Base-by-base conservation (phyloP, 2,329 filamentous ascomycete species). In the Diplocarpon mali region DNA sequence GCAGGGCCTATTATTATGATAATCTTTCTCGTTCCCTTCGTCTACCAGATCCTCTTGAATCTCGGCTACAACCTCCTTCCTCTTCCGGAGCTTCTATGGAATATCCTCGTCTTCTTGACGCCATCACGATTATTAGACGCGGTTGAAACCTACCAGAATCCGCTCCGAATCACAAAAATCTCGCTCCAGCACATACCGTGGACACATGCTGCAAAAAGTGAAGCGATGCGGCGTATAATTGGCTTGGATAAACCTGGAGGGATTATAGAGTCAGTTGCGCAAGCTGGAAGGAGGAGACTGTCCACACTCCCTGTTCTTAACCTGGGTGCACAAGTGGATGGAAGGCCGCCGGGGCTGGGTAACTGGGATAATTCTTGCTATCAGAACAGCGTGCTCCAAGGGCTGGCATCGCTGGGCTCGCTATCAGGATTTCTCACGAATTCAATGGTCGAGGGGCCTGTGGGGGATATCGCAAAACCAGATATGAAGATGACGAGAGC, bases 351-450 rank as follows among this genome's bases (percentile, higher is more conserved):
- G 1, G 92, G 92, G 0, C 67, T 96, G 42, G 87, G 86, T 9
- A 98, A 98, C 62, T 82, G 80, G 67, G 86, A 94, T 67, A 95
- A 95, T 62, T 95, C 88, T 1, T 96, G 92, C 68, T 98, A 94
- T 63, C 92, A 96, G 64, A 98, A 98, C 64, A 95, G 89, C 60
- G 82, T 95, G 15, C 77, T 98, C 10, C 88, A 95, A 62, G 80
- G 82, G 6, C 69, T 96, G 35, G 80, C 89, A 1, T 83, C 89
- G 3, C 69, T 96, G 27, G 72, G 75, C 14, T 75, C 81, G 4
- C 68, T 96, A 27, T 73, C 75, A 20, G 67, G 67, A 2, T 92
- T 87, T 57, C 71, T 94, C 7, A 67, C 67, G 1, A 66, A 63
- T 8, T 65, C 71, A 16, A 64, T 67, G 2, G 38, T 61, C 4